Percentiles rank a stretch among this genome's conserved stretches.
Conservation (phyloP, 2,329 filamentous ascomycete species). For the Fusarium beomiforme region DNA sequence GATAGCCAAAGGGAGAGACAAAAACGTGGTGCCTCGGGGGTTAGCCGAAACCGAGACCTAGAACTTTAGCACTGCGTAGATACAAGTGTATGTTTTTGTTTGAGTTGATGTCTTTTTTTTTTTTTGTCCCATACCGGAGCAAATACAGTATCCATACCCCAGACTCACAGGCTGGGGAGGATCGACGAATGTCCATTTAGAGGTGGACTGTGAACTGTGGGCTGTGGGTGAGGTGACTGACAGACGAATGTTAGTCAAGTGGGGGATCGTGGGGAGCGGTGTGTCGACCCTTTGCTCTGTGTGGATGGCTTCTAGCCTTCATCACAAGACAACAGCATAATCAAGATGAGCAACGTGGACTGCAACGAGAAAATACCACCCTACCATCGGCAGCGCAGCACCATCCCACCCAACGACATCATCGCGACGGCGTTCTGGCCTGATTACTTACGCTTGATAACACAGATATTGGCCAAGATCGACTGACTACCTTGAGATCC, state of each 20-base stretch:
- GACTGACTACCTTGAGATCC: not conserved
- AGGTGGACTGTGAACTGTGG: conserved; percentile 16
- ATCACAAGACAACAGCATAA: conserved; percentile 23
- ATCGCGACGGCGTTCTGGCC: not conserved
- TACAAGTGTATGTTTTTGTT: not conserved
- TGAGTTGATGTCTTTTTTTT: no score
- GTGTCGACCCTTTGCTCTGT: conserved; percentile 32
- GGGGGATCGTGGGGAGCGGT: conserved; percentile 43
- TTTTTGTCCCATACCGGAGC: not conserved
- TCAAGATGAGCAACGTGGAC: conserved; percentile 28
- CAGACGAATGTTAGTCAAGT: conserved; percentile 14
- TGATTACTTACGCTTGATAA: conserved; percentile 23
- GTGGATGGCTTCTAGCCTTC: conserved; percentile 32
- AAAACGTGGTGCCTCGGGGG: conserved; percentile 27
- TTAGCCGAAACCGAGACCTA: conserved; percentile 35
- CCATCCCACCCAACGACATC: conserved; percentile 32
- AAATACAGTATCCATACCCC: conserved; percentile 25
- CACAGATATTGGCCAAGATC: conserved; percentile 4
- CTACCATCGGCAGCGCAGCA: conserved; percentile 12
- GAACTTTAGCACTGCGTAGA: not conserved
- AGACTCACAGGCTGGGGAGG: conserved; percentile 25
- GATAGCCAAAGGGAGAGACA: not conserved
- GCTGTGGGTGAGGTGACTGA: conserved; percentile 2
- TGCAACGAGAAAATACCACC: conserved; percentile 21
- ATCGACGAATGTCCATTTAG: conserved; percentile 33